Conservation (phyloP, 768 basidiomycete species). For the Termitomyces sp. region DNA sequence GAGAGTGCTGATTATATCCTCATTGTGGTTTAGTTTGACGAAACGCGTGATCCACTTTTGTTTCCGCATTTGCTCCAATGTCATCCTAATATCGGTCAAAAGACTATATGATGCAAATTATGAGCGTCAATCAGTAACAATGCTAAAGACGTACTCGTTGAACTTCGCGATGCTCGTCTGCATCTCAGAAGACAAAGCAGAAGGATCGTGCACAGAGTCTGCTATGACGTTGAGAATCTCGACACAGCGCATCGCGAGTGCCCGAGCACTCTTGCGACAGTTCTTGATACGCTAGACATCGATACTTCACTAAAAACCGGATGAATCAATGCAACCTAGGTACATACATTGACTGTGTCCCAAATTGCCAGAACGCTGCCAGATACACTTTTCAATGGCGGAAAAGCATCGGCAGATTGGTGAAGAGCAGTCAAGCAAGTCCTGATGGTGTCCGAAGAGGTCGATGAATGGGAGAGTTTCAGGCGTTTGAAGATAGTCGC, state of each 20-base stretch:
- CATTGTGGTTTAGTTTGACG: not conserved
- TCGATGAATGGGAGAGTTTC: not conserved
- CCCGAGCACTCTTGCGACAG: not conserved
- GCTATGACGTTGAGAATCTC: not conserved
- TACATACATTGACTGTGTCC: not conserved
- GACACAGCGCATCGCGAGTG: not conserved
- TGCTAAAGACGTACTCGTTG: not conserved
- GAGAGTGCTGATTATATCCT: not conserved
- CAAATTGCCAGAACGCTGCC: constrained; percentile 1
- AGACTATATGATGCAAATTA: not conserved
- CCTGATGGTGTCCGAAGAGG: not conserved
- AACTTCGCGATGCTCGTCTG: not conserved
- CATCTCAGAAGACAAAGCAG: not conserved
- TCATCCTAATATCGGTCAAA: not conserved
- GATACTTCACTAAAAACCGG: not conserved
- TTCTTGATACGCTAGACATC: not conserved
- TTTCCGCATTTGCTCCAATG: not conserved
- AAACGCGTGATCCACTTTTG: not conserved
- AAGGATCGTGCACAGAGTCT: not conserved
- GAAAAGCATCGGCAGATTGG: constrained; percentile 1
- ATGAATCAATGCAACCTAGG: not conserved
- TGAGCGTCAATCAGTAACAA: not conserved
- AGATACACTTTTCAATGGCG: not conserved
- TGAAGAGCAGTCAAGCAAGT: not conserved
- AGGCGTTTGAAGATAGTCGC: not conserved